Percentiles rank a stretch among this genome's conserved stretches.
Evolutionary conservation across 768 basidiomycete species (phyloP).

Genomic region (Naematelia encephala): DNA sequence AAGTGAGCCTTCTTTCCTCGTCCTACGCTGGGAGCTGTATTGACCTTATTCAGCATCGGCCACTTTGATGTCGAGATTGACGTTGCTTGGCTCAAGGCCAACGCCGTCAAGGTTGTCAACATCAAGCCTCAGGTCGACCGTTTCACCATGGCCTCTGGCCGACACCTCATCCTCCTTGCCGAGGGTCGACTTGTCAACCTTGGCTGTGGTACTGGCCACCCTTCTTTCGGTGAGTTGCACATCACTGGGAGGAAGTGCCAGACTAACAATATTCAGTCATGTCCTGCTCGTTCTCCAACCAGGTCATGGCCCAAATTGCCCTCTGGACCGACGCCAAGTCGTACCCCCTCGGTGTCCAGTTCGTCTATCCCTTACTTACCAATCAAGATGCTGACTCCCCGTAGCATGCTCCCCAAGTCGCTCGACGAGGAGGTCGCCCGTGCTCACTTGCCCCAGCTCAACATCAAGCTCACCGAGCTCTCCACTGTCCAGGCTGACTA

Average conservation of each 20-base stretch:
- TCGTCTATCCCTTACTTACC: conserved; percentile 6
- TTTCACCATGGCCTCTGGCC: conserved; percentile 84
- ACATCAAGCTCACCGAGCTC: conserved; percentile 79
- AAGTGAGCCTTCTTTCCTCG: conserved; percentile 65
- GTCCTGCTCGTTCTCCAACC: conserved; percentile 99
- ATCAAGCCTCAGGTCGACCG: conserved; percentile 99
- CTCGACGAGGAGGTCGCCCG: conserved; percentile 99
- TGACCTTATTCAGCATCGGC: conserved; percentile 47
- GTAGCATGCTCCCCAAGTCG: conserved; percentile 86
- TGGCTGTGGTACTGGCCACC: conserved; percentile 97
- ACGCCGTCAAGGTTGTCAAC: conserved; percentile 76
- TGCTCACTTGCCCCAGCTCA: conserved; percentile 84
- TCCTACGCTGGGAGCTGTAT: conserved; percentile 2
- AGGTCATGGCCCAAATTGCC: conserved; percentile 95
- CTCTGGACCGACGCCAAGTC: conserved; percentile 89
- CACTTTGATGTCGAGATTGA: conserved; percentile 69
- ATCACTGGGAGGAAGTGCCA: neutral
- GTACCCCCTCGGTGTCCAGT: conserved; percentile 93
- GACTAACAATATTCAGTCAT: conserved; percentile 60
- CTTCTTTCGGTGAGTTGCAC: conserved; percentile 64
- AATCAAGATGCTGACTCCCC: neutral
- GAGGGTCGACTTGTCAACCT: conserved; percentile 99
- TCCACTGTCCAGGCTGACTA: conserved; percentile 72
- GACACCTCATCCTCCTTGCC: conserved; percentile 94
- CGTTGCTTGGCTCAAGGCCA: conserved; percentile 95